Percentiles rank a stretch among this genome's conserved stretches.
Conservation (phyloP, 257 asterid species). For the Salvia splendens region DNA sequence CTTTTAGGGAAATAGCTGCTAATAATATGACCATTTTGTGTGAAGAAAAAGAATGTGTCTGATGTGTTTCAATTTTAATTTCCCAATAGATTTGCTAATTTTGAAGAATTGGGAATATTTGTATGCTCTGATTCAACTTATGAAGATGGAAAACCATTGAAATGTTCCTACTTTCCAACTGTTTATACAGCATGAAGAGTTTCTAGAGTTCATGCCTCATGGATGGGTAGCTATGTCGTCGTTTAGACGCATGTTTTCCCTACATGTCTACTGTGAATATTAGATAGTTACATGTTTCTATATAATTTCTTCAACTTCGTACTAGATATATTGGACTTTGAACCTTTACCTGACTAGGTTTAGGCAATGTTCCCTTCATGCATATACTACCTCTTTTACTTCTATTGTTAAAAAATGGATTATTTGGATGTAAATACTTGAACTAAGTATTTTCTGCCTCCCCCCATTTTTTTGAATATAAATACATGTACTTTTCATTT, state of each 20-base stretch:
- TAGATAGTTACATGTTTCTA: background rate
- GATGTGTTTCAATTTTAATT: background rate
- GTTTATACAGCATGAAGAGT: background rate
- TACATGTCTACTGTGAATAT: background rate
- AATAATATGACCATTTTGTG: background rate
- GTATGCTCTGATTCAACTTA: background rate
- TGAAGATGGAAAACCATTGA: background rate
- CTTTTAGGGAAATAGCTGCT: background rate
- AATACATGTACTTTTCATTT: too few species aligned
- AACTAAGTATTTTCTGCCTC: too few species aligned
- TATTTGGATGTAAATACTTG: too few species aligned
- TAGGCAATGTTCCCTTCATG: background rate
- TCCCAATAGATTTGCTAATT: background rate
- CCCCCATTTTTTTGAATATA: too few species aligned
- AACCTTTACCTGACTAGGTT: background rate
- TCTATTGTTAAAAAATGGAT: too few species aligned
- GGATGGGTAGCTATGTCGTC: background rate
- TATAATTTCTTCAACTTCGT: background rate
- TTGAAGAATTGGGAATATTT: background rate
- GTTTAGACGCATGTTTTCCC: background rate
- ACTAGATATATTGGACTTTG: background rate
- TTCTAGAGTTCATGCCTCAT: background rate
- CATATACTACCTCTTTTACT: too few species aligned
- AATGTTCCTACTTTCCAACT: background rate
- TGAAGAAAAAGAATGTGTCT: background rate